A percentile compares a stretch with the other conserved stretches of the same genome.
Evolutionary conservation across 2,329 filamentous ascomycete genomes (phyloP).

Genomic region (Mollisia scopiformis): DNA sequence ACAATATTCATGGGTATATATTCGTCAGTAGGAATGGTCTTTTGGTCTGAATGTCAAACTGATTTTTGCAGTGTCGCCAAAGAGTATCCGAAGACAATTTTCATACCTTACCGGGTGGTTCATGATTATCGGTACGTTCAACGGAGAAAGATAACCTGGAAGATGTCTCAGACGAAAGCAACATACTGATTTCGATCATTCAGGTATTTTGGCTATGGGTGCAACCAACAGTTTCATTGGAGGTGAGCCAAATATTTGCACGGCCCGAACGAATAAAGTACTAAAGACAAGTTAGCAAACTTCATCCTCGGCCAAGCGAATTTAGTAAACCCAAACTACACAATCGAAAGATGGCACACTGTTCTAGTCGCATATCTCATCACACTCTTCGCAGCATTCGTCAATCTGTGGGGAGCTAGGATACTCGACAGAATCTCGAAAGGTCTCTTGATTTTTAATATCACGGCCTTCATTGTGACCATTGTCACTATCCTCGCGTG

Average conservation of each 20-base stretch:
- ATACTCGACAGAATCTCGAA: slow-evolving; percentile 54
- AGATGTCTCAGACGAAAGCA: neutral
- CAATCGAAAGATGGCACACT: slow-evolving; percentile 58
- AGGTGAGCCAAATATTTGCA: neutral
- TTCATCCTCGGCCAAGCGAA: slow-evolving; percentile 59
- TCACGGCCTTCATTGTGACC: slow-evolving; percentile 53
- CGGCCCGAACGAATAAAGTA: neutral
- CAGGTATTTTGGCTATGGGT: slow-evolving; percentile 49
- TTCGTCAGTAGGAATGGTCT: no score
- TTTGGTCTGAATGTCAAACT: no score
- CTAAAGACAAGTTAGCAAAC: slow-evolving; percentile 41
- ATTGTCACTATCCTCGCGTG: slow-evolving; percentile 54
- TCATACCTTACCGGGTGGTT: slow-evolving; percentile 52
- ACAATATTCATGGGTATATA: slow-evolving; percentile 61
- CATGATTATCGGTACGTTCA: slow-evolving; percentile 46
- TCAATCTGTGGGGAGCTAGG: slow-evolving; percentile 54
- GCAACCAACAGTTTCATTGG: slow-evolving; percentile 57
- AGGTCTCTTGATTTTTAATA: slow-evolving; percentile 55
- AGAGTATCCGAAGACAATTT: slow-evolving; percentile 44
- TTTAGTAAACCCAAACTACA: slow-evolving; percentile 52
- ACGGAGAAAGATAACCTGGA: neutral
- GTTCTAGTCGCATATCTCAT: slow-evolving; percentile 55
- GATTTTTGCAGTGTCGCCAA: no score
- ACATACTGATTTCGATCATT: neutral
- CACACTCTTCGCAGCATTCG: slow-evolving; percentile 44